phyloP scores from a whole-genome alignment of 2,329 filamentous ascomycete genomes.

The Botrytis byssoidea region DNA sequence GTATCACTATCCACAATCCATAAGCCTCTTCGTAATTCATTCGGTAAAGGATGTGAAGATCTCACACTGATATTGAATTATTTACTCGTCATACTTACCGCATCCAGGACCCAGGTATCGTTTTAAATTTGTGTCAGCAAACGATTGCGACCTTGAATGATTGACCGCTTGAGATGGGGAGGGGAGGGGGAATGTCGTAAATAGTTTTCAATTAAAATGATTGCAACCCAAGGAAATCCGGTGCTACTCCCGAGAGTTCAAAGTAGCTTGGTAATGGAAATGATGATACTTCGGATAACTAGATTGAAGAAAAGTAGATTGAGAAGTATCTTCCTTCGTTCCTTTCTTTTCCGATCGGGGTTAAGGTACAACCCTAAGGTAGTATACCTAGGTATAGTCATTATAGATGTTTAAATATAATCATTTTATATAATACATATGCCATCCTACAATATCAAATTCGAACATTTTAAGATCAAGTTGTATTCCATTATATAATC shows the following conservation, averaged over 20 bases:
- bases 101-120: neutral
- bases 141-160: neutral
- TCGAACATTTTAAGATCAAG: too few relatives aligned
- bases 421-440: too few relatives aligned
- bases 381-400: too few relatives aligned
- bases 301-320: neutral
- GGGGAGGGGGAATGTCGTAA: neutral
- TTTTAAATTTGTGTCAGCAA: constrained; percentile 4
- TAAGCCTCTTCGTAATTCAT: neutral
- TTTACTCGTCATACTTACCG: neutral
- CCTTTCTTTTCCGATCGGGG: neutral
- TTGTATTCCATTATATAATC: too few relatives aligned
- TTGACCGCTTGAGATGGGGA: neutral
- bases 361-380: neutral
- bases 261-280: neutral
- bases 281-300: neutral
- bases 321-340: neutral
- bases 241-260: neutral
- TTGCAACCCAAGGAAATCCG: neutral
- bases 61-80: neutral
- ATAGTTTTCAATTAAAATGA: neutral
- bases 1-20: neutral
- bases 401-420: too few relatives aligned
- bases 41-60: neutral
- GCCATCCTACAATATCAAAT: too few relatives aligned